Evolutionary conservation across 371 early-diverging fungal genomes (phyloP).

Genomic region (Mortierella sp.): DNA sequence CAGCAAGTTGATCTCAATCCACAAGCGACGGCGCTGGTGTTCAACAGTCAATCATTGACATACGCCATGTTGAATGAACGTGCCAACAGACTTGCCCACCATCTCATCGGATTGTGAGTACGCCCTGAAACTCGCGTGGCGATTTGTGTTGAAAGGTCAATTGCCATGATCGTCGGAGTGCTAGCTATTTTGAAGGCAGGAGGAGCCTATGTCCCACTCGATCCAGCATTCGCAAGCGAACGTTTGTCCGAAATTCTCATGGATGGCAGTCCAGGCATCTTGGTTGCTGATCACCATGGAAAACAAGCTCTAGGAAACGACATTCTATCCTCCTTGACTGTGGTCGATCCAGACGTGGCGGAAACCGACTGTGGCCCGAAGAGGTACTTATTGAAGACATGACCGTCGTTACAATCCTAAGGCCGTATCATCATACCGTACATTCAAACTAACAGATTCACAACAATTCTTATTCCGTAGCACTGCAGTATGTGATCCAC

Average conservation of each 20-base stretch:
- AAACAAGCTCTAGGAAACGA: not conserved
- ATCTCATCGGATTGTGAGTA: constrained; percentile 11
- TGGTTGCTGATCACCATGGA: not conserved
- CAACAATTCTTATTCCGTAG: too few relatives aligned
- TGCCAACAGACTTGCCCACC: constrained; percentile 11
- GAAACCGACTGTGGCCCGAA: not conserved
- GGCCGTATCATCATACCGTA: too few relatives aligned
- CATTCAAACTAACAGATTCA: too few relatives aligned
- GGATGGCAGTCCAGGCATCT: not conserved
- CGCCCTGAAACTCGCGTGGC: constrained; percentile 21
- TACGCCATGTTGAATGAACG: constrained; percentile 18
- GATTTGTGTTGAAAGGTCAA: constrained; percentile 17
- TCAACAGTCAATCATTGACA: constrained; percentile 17
- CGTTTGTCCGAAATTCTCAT: not conserved
- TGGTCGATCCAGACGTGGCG: not conserved
- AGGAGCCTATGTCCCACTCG: constrained; percentile 26
- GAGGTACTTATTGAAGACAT: too few relatives aligned
- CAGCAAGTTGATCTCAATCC: constrained; percentile 13
- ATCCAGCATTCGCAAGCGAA: constrained; percentile 9
- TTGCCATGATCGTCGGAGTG: constrained; percentile 10
- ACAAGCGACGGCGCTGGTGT: constrained; percentile 20
- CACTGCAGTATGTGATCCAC: too few relatives aligned
- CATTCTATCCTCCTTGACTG: not conserved
- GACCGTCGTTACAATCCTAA: too few relatives aligned
- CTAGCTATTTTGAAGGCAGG: constrained; percentile 26